These are phyloP conservation scores for Teratosphaeria gauchensis DNA, from an alignment of 2,329 filamentous ascomycete genomes.

Conservation along the genomic window DNA sequence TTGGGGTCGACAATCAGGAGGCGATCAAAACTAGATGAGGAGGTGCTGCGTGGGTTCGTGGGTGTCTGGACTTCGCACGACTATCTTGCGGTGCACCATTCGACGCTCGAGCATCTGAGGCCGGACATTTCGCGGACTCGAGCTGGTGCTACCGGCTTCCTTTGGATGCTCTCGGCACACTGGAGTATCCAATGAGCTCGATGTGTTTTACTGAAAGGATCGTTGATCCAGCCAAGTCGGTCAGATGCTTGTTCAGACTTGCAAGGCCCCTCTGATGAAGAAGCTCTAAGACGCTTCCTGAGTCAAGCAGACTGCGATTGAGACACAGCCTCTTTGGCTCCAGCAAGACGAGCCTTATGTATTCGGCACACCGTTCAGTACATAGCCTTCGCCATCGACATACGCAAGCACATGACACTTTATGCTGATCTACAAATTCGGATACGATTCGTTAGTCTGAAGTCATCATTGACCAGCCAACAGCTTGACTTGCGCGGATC, in stretches of 20 bases:
- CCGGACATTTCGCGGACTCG: neutral
- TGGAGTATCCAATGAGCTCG: neutral
- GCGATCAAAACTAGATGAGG: neutral
- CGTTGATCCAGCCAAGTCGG: neutral
- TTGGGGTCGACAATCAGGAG: conserved; percentile 28
- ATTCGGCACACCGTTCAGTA: too few species aligned
- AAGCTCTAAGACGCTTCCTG: neutral
- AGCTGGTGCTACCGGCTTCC: neutral
- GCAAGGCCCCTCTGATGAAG: neutral
- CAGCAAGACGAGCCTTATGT: too few species aligned
- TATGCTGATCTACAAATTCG: too few species aligned
- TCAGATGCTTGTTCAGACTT: neutral
- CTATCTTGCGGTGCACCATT: neutral
- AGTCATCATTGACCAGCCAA: too few species aligned
- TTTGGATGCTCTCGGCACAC: neutral
- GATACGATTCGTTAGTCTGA: too few species aligned
- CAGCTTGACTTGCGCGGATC: too few species aligned
- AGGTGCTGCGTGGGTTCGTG: too few species aligned
- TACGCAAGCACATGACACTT: too few species aligned
- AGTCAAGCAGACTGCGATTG: neutral
- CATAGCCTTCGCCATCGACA: too few species aligned
- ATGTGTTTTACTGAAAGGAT: neutral
- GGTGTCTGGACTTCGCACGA: neutral
- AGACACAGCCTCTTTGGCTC: neutral
- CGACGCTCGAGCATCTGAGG: neutral